These are phyloP conservation scores for Boechera retrofracta DNA, from an alignment of 345 rosid genomes.

Conservation along the genomic window DNA sequence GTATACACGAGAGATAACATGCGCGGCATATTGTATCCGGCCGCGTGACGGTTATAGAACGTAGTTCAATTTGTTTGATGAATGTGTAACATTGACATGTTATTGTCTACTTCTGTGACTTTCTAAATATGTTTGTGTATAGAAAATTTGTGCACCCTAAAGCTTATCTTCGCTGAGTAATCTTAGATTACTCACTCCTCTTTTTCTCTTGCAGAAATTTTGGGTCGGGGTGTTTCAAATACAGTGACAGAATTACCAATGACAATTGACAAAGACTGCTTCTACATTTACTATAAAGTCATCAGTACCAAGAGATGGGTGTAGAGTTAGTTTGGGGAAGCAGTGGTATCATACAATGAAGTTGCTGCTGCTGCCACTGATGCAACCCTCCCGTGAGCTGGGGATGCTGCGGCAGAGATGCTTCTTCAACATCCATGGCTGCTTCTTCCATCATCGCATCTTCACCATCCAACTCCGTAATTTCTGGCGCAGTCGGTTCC, in stretches of 20 bases:
- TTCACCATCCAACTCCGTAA: slow-evolving; percentile 61
- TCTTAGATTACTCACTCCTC: too few relatives aligned
- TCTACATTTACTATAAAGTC: background rate
- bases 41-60: too few relatives aligned
- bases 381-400: slow-evolving; percentile 40
- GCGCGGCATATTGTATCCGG: too few relatives aligned
- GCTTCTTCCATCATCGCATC: slow-evolving; percentile 51
- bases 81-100: too few relatives aligned
- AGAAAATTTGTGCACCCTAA: too few relatives aligned
- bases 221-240: too few relatives aligned
- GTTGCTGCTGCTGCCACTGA: slow-evolving; percentile 55
- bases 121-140: too few relatives aligned
- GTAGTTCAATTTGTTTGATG: too few relatives aligned
- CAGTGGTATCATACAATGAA: slow-evolving; percentile 64
- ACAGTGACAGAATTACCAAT: background rate
- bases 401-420: background rate
- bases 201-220: too few relatives aligned
- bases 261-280: background rate
- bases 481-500: slow-evolving; percentile 38
- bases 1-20: too few relatives aligned
- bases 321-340: slow-evolving; percentile 50
- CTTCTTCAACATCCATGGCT: slow-evolving; percentile 57
- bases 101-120: too few relatives aligned
- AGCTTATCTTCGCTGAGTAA: too few relatives aligned
- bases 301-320: slow-evolving; percentile 63